Evolutionary conservation across 208 protist genomes (phyloP), one percentile per base, ranked within the genome.

Genomic region (Crithidia sp.): DNA sequence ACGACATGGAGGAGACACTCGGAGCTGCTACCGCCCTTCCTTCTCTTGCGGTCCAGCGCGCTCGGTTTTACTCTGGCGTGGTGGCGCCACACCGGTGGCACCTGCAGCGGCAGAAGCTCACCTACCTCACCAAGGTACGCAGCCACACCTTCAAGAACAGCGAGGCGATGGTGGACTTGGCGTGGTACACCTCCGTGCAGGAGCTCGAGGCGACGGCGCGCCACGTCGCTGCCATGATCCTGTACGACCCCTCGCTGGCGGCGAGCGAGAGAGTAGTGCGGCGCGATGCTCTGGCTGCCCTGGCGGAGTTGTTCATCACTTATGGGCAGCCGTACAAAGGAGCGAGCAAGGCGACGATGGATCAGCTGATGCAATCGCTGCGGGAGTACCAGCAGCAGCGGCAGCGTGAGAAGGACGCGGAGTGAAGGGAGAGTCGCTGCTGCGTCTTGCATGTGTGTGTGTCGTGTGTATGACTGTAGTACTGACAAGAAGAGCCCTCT

Each of bases 121-220:
- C 67, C 63, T 72, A 71, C 53, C 69, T 96, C 16, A 62, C 67
- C 36, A 71, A 68, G 9, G 79, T 94, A 43, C 85, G 91, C n/a
- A 69, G 82, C 39, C 59, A 75, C 39, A 96, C 84, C 50, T 91
- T 96, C 62, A 91, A 90, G 75, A 79, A 92, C 77, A 81, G 83
- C n/a, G 82, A 81, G 17, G 77, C 87, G 16, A 89, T 96, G 84
- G 82, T 96, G 10, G 89, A 96, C 57, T 65, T 95, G 10, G 87
- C 87, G 52, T 96, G 92, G 92, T 82, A 90, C 81, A 86, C 71
- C 10, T 86, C 82, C 14, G 86, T 89, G 5, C 78, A 82, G 47
- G 92, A 94, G 50, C 56, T 96, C 10, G 86, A 95, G 82, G 44
- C 19, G 12, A 94, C 85, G n/a, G 92, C 90, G n/a, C 81, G 82